A percentile compares a stretch with the other conserved stretches of the same genome.
Evolutionary conservation across 495 filamentous ascomycete species (phyloP).

Genomic region (Neurospora sp.): DNA sequence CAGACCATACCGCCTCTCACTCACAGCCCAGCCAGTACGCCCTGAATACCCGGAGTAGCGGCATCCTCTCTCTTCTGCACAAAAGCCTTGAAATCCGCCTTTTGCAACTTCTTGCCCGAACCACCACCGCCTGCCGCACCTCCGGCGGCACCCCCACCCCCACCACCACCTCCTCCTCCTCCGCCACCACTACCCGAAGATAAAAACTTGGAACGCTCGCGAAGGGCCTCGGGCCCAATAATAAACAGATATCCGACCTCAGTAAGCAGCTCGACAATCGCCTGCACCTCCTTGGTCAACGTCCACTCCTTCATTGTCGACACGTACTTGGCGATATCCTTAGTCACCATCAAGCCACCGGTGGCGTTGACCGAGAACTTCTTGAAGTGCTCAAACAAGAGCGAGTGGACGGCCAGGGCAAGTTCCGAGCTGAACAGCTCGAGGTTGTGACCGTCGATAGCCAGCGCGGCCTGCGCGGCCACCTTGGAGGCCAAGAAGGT

Average conservation of each 20-base stretch:
- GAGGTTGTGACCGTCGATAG: slow-evolving; percentile 70
- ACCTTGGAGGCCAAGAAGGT: slow-evolving; percentile 58
- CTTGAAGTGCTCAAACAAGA: slow-evolving; percentile 88
- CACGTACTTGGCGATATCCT: slow-evolving; percentile 88
- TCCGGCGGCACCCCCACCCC: background rate
- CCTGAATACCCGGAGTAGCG: slow-evolving; percentile 68
- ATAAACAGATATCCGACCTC: slow-evolving; percentile 98
- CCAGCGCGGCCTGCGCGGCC: slow-evolving; percentile 47
- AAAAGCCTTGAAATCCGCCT: slow-evolving; percentile 73
- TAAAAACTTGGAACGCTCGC: slow-evolving; percentile 57
- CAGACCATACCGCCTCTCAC: slow-evolving; percentile 9
- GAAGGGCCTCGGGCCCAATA: slow-evolving; percentile 78
- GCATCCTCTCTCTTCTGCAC: slow-evolving; percentile 74
- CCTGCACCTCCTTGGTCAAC: slow-evolving; percentile 57
- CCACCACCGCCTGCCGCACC: slow-evolving; percentile 24
- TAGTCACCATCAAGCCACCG: slow-evolving; percentile 87
- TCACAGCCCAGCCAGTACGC: slow-evolving; percentile 50
- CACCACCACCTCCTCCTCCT: background rate
- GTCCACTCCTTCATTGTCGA: slow-evolving; percentile 68
- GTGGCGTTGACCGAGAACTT: slow-evolving; percentile 84
- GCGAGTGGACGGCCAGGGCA: slow-evolving; percentile 60
- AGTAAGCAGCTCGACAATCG: slow-evolving; percentile 68
- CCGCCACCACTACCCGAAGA: slow-evolving; percentile 21
- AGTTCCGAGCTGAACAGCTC: slow-evolving; percentile 75
- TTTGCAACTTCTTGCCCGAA: slow-evolving; percentile 40